Conservation (phyloP, 306 rosid species). For the Biancaea sappan region DNA sequence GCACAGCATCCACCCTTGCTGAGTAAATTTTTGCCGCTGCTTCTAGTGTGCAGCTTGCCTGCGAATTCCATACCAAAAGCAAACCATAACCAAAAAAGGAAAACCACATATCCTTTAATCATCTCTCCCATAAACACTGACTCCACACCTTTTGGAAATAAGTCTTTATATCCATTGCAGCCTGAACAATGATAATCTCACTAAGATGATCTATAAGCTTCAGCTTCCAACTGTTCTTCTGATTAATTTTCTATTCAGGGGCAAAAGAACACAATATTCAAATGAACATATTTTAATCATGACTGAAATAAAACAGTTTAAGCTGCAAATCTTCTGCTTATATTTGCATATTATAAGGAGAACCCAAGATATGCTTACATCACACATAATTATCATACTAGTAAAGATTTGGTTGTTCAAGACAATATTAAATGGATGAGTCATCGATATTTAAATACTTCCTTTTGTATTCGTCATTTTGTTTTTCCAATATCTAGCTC, state of each 20-base stretch:
- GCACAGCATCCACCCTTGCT: constrained; percentile 61
- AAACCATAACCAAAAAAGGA: neutral
- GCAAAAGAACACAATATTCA: neutral
- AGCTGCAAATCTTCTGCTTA: neutral
- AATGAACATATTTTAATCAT: neutral
- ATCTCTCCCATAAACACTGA: neutral
- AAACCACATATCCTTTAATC: neutral
- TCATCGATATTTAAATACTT: neutral
- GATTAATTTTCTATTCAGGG: constrained; percentile 57
- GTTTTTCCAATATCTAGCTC: neutral
- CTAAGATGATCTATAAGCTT: constrained; percentile 60
- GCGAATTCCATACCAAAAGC: neutral
- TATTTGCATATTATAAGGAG: neutral
- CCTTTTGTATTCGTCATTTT: neutral
- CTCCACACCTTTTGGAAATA: constrained; percentile 61
- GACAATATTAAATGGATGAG: neutral
- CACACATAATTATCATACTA: neutral
- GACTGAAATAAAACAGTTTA: neutral
- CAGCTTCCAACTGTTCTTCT: constrained; percentile 66
- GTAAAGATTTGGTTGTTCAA: neutral
- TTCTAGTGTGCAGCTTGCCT: constrained; percentile 69
- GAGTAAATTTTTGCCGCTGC: constrained; percentile 64
- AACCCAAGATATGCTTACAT: neutral
- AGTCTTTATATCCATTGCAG: constrained; percentile 50
- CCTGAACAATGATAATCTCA: constrained; percentile 55